Percentiles rank a stretch among this genome's conserved stretches.
Conservation (phyloP, 2,329 filamentous ascomycete species). For the Xylariaceae sp. region DNA sequence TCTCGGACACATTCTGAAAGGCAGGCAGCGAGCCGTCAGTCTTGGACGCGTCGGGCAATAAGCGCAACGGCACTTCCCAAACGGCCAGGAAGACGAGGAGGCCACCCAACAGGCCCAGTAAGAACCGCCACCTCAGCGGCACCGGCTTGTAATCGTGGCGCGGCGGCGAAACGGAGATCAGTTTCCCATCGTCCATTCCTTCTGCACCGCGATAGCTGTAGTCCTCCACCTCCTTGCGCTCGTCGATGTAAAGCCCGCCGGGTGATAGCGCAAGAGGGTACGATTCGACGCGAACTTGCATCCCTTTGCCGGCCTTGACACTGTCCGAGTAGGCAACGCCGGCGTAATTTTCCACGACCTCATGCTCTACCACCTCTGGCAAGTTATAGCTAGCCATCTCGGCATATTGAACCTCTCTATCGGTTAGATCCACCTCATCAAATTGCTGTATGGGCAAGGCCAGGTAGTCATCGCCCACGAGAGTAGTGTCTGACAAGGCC, state of each 20-base stretch:
- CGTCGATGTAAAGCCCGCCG: constrained; percentile 17
- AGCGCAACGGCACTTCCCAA: constrained; percentile 25
- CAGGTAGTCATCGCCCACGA: constrained; percentile 21
- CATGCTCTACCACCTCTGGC: constrained; percentile 11
- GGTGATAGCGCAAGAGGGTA: constrained; percentile 12
- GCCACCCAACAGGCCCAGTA: constrained; percentile 14
- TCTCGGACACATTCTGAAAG: constrained; percentile 16
- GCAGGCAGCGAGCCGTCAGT: constrained; percentile 4
- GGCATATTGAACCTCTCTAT: constrained; percentile 11
- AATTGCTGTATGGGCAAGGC: constrained; percentile 19
- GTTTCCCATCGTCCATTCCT: constrained; percentile 16
- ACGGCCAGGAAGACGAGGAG: constrained; percentile 23
- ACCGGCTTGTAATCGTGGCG: constrained; percentile 24
- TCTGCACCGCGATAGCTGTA: constrained; percentile 22
- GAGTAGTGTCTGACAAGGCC: constrained; percentile 21
- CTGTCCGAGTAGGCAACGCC: constrained; percentile 11
- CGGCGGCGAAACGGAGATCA: constrained; percentile 1
- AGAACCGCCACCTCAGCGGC: constrained; percentile 16
- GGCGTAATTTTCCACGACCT: background rate
- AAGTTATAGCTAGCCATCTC: constrained; percentile 18
- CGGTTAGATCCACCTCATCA: constrained; percentile 19
- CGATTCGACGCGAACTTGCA: constrained; percentile 19
- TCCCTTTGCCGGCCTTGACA: constrained; percentile 16
- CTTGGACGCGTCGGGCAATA: constrained; percentile 23
- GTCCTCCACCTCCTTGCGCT: constrained; percentile 6